Evolutionary conservation across 148 eudicot genomes (phyloP).

Genomic region (Pharnaceum exiguum): DNA sequence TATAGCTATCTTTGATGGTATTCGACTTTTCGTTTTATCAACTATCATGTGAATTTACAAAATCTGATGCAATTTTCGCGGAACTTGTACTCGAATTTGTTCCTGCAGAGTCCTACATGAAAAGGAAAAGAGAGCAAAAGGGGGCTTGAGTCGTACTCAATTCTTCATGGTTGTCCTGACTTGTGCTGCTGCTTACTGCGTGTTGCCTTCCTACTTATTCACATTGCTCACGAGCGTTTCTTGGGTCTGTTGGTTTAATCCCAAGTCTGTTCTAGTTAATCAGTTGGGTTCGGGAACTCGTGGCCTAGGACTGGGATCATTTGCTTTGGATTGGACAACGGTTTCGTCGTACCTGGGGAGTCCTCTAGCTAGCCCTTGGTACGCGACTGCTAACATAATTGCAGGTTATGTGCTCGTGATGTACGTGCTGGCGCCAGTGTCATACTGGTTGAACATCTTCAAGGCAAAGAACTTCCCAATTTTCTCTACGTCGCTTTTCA

Average conservation of each 20-base stretch:
- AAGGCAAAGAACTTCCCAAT: slow-evolving; percentile 78
- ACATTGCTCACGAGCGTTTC: slow-evolving; percentile 63
- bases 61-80: not conserved
- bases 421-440: slow-evolving; percentile 61
- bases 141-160: slow-evolving; percentile 58
- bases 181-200: slow-evolving; percentile 65
- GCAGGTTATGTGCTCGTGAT: slow-evolving; percentile 52
- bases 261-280: slow-evolving; percentile 58
- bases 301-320: slow-evolving; percentile 74
- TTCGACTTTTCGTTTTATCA: not conserved
- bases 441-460: slow-evolving; percentile 58
- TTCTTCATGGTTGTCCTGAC: slow-evolving; percentile 65
- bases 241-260: slow-evolving; percentile 79
- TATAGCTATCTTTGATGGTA: not conserved
- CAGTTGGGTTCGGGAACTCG: slow-evolving; percentile 80
- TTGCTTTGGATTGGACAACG: slow-evolving; percentile 84
- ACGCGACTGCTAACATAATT: slow-evolving; percentile 82
- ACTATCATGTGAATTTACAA: not conserved
- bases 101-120: slow-evolving; percentile 82
- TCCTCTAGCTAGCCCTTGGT: slow-evolving; percentile 98
- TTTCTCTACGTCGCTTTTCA: slow-evolving; percentile 61
- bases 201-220: slow-evolving; percentile 70
- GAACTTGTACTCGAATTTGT: not conserved
- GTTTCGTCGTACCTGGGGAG: slow-evolving; percentile 74
- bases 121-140: slow-evolving; percentile 54